A percentile compares a stretch with the other conserved stretches of the same genome.
Evolutionary conservation across 306 rosid genomes (phyloP).

Genomic region (Coriaria nepalensis): DNA sequence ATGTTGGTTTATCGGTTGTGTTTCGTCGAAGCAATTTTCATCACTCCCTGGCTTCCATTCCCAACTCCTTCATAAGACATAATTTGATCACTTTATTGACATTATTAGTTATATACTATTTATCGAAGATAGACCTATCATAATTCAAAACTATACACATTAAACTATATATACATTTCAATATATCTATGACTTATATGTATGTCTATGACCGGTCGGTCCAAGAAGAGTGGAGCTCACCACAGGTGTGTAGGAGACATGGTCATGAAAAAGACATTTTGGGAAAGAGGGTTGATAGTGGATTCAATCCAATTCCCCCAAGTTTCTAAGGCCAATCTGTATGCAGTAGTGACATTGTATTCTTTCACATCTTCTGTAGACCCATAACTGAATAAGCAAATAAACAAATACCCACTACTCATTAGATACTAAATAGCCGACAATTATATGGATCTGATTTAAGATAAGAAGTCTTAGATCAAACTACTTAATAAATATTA

Average conservation of each 20-base stretch:
- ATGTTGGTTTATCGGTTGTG: constrained; percentile 50
- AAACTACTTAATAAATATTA: no score
- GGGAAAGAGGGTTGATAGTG: constrained; percentile 41
- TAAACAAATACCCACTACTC: not conserved
- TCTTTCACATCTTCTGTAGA: constrained; percentile 45
- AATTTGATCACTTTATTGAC: no score
- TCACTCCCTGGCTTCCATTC: constrained; percentile 74
- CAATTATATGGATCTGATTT: no score
- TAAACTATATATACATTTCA: no score
- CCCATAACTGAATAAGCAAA: constrained; percentile 36
- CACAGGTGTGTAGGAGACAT: constrained; percentile 91
- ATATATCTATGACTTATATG: no score
- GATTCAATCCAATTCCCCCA: constrained; percentile 84
- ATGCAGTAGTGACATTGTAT: constrained; percentile 67
- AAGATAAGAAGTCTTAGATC: no score
- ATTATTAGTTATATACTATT: no score
- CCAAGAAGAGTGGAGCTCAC: constrained; percentile 26
- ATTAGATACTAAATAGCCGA: not conserved
- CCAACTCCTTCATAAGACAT: constrained; percentile 54
- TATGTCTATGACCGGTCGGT: no score
- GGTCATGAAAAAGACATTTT: constrained; percentile 68
- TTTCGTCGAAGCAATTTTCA: constrained; percentile 63
- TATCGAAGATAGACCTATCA: no score
- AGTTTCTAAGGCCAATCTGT: constrained; percentile 65
- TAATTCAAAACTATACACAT: no score